Evolutionary conservation across 768 basidiomycete genomes (phyloP).

Genomic region (Phanerochaete sordida): DNA sequence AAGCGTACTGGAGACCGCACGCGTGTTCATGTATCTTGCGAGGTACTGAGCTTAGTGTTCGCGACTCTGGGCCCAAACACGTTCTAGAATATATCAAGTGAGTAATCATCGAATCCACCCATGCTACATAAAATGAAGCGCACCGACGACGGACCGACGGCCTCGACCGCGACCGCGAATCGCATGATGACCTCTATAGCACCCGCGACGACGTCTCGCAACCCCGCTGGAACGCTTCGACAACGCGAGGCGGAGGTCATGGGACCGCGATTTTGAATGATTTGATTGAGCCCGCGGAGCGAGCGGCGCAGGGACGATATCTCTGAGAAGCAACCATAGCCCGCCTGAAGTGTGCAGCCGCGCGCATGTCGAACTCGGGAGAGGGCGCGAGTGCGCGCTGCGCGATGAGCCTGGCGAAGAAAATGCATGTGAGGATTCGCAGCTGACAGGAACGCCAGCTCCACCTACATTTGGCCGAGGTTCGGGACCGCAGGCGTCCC

Average conservation of each 20-base stretch:
- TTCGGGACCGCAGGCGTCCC: background rate
- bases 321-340: background rate
- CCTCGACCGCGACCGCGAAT: background rate
- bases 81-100: too few relatives aligned
- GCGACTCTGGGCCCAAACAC: too few relatives aligned
- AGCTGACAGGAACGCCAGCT: background rate
- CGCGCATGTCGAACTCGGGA: too few relatives aligned
- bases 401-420: background rate
- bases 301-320: background rate
- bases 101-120: too few relatives aligned
- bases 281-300: background rate
- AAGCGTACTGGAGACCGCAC: too few relatives aligned
- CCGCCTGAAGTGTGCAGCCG: background rate
- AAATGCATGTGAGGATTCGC: background rate
- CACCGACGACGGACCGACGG: background rate
- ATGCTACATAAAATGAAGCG: background rate
- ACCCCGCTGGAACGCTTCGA: background rate
- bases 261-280: background rate
- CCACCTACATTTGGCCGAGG: background rate
- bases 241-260: background rate
- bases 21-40: too few relatives aligned
- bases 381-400: too few relatives aligned
- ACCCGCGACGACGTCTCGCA: background rate
- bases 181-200: background rate
- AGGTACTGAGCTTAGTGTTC: too few relatives aligned